Base-by-base conservation (phyloP, 257 asterid species). In the Solanum habrochaites region DNA sequence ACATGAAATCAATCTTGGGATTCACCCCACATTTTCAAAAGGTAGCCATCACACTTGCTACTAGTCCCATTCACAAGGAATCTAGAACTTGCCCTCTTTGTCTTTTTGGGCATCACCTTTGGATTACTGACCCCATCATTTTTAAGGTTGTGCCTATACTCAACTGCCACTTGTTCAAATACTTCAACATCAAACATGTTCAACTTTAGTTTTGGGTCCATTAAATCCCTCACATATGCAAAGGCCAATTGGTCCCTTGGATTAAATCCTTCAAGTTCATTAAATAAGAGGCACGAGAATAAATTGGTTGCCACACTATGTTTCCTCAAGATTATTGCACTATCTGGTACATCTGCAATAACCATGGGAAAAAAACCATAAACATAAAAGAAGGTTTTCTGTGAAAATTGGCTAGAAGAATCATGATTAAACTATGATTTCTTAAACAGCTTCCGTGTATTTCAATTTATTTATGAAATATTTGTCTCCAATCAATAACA, bases 121-220 rank as follows among this genome's bases (percentile, higher is more conserved):
- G 45, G 6, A 7, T 18, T 84, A 74, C 89, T 39, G 81, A 88
- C 92, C 87, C 90, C 92, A 74, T 85, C 88, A 20, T 45, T 87
- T 85, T 90, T 93, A 56, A 96, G 88, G 90, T 90, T 97, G 93
- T 96, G 99, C 88, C 99, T 94, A 29, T 96, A 97, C 91, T 97
- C 99, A 23, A 93, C 23, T 40, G 95, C 96, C 67, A 97, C 89
- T 21, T 93, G 99, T 83, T 97, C 99, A 83, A 97, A 92, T 2
- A 96, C 99, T 92, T 97, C 98, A 7, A 90, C 95, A 64, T 96
- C 98, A 85, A 97, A 96, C 99, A 96, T 96, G 92, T 96, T 96
- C 62, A 97, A 7, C 12, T 90, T 93, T 85, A 91, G 16, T 85
- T 88, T 87, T 7, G 96, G 95, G 23, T 86, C 91, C 98, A 95